Base-by-base conservation (phyloP, 2,329 filamentous ascomycete genomes). In the Penicillium sp. region DNA sequence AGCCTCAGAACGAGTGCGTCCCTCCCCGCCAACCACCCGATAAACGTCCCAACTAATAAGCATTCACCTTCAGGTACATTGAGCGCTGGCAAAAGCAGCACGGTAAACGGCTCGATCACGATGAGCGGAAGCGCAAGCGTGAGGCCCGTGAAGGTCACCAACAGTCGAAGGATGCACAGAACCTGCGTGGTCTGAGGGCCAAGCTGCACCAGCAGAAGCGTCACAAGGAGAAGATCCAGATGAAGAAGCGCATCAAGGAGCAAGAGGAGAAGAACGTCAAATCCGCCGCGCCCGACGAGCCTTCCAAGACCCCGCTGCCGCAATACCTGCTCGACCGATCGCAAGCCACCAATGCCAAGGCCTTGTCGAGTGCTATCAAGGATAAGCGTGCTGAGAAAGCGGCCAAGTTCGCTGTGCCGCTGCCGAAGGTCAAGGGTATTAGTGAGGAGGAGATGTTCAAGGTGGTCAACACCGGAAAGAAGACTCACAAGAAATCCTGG, bases 201-300 rank as follows among this genome's bases (percentile, higher is more conserved):
- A 98, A 98, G 75, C 73, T 94, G 58, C 82, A 92, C 72, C 84
- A 90, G 66, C 82, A 96, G 77, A 87, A 89, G 74, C 80, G 92
- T 16, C 85, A 88, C 72, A 84, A 89, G 65, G 89, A 98, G 75
- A 98, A 98, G 82, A 94, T 95, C 63, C 87, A 94, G 76, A 89
- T 95, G 84, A 84, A 84, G 69, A 94, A 95, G 76, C 74, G 81
- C 59, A 93, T 98, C 77, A 86, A 85, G 70, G 84, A 86, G 30
- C 86, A 95, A 72, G 92, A 98, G 70, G 86, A 95, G 74, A 82
- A 87, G 69, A 93, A 95, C 61, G 81, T 96, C 73, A 95, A 96
- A 71, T 85, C 84, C 6, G 72, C 77, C 20, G 81, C 82, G 38
- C 80, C 84, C 51, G 78, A 83, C 55, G 84, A 92, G 66, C 85